Conservation (phyloP, 176 grass and related monocot species). For the Carex cristatella region DNA sequence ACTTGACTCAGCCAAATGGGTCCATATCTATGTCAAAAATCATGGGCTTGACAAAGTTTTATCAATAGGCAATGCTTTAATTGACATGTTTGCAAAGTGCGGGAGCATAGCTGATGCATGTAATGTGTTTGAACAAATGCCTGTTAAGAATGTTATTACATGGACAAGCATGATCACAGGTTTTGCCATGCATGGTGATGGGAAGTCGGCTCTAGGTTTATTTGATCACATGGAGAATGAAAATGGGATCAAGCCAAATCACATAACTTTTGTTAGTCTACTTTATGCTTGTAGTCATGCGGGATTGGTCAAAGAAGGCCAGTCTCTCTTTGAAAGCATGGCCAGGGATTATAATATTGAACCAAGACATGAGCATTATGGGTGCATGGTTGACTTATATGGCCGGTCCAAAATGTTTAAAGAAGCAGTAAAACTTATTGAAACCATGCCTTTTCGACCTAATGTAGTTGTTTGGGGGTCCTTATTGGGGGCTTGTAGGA, state of each 20-base stretch:
- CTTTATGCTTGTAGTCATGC: conserved; percentile 75
- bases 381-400: conserved; percentile 76
- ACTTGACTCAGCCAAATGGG: conserved; percentile 60
- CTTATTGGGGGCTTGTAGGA: conserved; percentile 57
- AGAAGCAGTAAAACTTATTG: conserved; percentile 62
- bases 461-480: conserved; percentile 79
- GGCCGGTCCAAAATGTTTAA: conserved; percentile 55
- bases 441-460: conserved; percentile 59
- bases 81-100: conserved; percentile 96
- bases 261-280: conserved; percentile 72
- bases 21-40: conserved; percentile 47
- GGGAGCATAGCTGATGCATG: conserved; percentile 53
- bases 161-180: conserved; percentile 90
- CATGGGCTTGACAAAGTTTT: conserved; percentile 39
- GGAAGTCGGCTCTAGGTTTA: conserved; percentile 44
- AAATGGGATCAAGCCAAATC: conserved; percentile 50
- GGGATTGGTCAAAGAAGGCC: conserved; percentile 74
- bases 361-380: conserved; percentile 53
- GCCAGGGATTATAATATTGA: conserved; percentile 44
- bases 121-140: conserved; percentile 56
- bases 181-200: conserved; percentile 78
- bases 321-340: conserved; percentile 60
- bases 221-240: conserved; percentile 68
- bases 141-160: conserved; percentile 66
- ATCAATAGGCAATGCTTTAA: conserved; percentile 68